Base-by-base conservation (phyloP, 2,329 filamentous ascomycete species). In the Biscogniauxia marginata region DNA sequence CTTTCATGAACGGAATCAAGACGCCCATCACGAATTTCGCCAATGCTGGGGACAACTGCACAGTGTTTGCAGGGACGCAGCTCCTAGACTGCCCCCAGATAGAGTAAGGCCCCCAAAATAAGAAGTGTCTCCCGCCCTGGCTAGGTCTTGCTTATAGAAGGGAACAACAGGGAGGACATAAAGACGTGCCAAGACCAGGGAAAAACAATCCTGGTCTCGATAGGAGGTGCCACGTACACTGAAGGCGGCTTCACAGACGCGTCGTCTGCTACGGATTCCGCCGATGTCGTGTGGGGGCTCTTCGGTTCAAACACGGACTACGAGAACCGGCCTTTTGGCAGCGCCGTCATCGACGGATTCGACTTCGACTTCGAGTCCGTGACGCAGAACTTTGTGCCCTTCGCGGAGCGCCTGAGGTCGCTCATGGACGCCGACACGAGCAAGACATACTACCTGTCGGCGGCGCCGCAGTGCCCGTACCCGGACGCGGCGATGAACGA, bases 311-410 rank as follows among this genome's bases (percentile, higher is more conserved):
- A 72, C 11, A 75, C 72, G 24, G 76, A 72, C 44, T 71, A 70
- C 1, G 75, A 75, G 7, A 77, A 83, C 54, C 83, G 89, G 7
- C 89, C 89, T 1, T 91, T 91, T 68, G 86, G 86, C 53, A 72
- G 74, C 11, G 83, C 85, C 8, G 77, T 83, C 3, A 74, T 92
- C 45, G 87, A 92, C 69, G 89, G 89, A 4, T 91, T 92, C 70
- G 89, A 92, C 72, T 84, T 91, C 61, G 89, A 92, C 70, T 86
- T 91, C 59, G 88, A 91, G 73, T 77, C 82, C 4, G 71, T 72
- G 2, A 80, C 82, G 13, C 71, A 71, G 49, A 86, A 89, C 73
- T 84, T 88, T 73, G 77, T 76, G 0, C 73, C 82, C 1, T 89
- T 91, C 63, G 86, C 80, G 1, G 74, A 77, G 39, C 75, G 79